Conservation (phyloP, 2,329 filamentous ascomycete species). For the Fusarium domesticum region DNA sequence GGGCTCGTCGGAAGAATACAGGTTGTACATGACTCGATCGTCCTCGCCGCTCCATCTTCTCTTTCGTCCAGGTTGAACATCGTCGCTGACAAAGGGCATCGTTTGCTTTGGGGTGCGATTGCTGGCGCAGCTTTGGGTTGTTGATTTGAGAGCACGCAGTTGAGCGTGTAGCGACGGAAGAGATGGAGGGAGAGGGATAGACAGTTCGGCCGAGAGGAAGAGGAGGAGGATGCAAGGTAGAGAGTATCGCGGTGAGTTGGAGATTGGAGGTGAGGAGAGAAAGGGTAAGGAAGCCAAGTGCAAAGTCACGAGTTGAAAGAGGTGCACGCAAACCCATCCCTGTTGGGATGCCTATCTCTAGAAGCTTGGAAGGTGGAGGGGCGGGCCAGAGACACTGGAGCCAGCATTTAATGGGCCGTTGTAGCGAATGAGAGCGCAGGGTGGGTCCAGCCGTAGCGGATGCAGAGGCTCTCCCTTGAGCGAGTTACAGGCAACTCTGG, state of each 20-base stretch:
- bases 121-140: background rate
- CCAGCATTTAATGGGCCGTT: no score
- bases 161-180: no score
- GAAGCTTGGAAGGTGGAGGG: background rate
- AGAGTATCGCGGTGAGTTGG: background rate
- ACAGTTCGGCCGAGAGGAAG: no score
- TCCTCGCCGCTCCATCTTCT: conserved; percentile 34
- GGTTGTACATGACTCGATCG: conserved; percentile 21
- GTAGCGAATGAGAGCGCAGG: no score
- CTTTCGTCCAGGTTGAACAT: conserved; percentile 34
- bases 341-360: no score
- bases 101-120: conserved; percentile 1
- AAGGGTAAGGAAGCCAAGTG: background rate
- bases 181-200: background rate
- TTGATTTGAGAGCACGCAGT: background rate
- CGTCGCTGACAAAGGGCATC: conserved; percentile 38
- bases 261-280: background rate
- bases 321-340: background rate
- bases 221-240: background rate
- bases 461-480: no score
- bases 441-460: no score
- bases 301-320: background rate
- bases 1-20: conserved; percentile 27
- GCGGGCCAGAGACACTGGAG: background rate
- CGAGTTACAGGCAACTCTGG: no score